Evolutionary conservation across 495 filamentous ascomycete genomes (phyloP).

Genomic region (Aspergillus sclerotioniger): DNA sequence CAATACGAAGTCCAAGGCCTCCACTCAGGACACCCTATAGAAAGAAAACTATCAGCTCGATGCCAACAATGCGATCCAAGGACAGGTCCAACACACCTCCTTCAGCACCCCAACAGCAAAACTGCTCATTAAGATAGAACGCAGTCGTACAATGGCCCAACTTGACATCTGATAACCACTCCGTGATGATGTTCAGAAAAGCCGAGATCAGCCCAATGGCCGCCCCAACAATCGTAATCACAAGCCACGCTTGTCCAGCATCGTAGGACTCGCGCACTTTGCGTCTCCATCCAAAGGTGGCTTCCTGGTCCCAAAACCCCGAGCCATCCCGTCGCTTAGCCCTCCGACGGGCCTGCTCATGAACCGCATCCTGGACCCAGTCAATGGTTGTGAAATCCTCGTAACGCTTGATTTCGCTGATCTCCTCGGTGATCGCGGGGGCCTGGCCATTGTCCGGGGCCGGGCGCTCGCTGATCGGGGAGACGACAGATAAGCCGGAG

Average conservation of each 20-base stretch:
- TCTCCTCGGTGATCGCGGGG: slow-evolving; percentile 84
- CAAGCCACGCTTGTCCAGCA: slow-evolving; percentile 97
- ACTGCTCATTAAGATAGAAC: slow-evolving; percentile 97
- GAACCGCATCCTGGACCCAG: slow-evolving; percentile 96
- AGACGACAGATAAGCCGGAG: slow-evolving; percentile 65
- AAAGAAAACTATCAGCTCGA: slow-evolving; percentile 5
- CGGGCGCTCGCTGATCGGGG: slow-evolving; percentile 56
- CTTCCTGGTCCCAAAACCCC: slow-evolving; percentile 72
- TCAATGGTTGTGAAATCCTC: slow-evolving; percentile 99
- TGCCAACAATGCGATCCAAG: background rate
- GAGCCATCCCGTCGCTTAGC: slow-evolving; percentile 69
- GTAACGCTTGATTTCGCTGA: slow-evolving; percentile 96
- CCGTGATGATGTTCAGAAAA: slow-evolving; percentile 91
- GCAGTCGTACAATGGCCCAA: slow-evolving; percentile 89
- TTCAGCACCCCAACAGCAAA: slow-evolving; percentile 97
- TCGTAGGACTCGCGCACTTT: slow-evolving; percentile 87
- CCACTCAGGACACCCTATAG: slow-evolving; percentile 81
- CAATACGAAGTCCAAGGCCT: slow-evolving; percentile 78
- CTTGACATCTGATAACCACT: slow-evolving; percentile 96
- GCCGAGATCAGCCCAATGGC: slow-evolving; percentile 93
- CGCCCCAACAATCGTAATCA: slow-evolving; percentile 88
- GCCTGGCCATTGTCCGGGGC: slow-evolving; percentile 38
- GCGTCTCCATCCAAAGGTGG: slow-evolving; percentile 74
- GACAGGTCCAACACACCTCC: slow-evolving; percentile 54
- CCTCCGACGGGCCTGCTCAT: slow-evolving; percentile 80